Evolutionary conservation across 257 asterid genomes (phyloP), one percentile per base, ranked within the genome.

Genomic region (Gentiana macrophylla): DNA sequence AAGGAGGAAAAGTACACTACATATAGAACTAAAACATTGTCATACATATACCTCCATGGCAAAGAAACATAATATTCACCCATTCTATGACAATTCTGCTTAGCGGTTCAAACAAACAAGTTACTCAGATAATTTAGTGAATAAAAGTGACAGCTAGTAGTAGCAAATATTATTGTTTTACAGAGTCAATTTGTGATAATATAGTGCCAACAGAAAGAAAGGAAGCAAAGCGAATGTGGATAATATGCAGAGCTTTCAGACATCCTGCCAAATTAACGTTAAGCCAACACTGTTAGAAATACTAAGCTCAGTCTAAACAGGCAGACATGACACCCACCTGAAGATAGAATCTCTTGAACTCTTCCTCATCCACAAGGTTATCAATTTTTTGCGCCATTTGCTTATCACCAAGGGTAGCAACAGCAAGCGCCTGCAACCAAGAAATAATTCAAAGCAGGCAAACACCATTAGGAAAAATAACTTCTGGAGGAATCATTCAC

Each of bases 311-410:
- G 9, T 41, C 9, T 41, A 7, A 41, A 64, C n/a, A 48, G 32
- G 56, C 12, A 33, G 51, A 62, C 59, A 52, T 34, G 50, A 34
- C 57, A 24, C 62, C 64, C 72, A 89, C 97, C 97, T 89, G 98
- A 69, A 91, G 94, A 80, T 91, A 91, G 81, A 91, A 91, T 74
- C 95, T 84, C 83, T 91, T 91, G 81, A 74, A 85, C 62, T 91
- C 98, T 56, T 87, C 98, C 12, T 87, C 95, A 75, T 91, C 97
- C 47, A 91, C 82, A 59, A 91, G 92, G 76, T 84, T 87, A 79
- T 91, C 98, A 62, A 91, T 63, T 72, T 79, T 83, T 67, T 87
- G 98, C 41, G 98, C 97, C 98, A 91, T 91, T 61, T 87, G 77
- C 69, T 77, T 81, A 73, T 91, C 98, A 70, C 98, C 98, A 57